Base-by-base conservation (phyloP, 148 eudicot genomes). In the Cornus kousa region DNA sequence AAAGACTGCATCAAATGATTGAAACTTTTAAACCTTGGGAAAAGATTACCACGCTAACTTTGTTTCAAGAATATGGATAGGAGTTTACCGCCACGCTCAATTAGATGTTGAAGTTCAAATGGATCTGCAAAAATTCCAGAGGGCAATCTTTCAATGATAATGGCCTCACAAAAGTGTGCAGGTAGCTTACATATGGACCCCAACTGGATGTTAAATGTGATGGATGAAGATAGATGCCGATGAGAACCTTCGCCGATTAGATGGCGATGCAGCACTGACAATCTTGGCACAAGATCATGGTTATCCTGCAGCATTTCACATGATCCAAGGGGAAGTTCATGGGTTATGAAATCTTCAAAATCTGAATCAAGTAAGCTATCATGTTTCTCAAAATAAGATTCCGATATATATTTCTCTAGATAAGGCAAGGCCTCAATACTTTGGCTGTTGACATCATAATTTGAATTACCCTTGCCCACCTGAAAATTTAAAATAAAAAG, bases 171-270 rank as follows among this genome's bases (percentile, higher is more conserved):
- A 11, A 37, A 75, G 33, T 81, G 86, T 65, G 68, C 71, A 55
- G 85, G 76, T 31, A 83, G 83, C 76, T 87, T 74, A 81, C 80
- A 69, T 55, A 23, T 23, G 22, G 78, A 71, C 67, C 84, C 85
- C 43, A 74, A 82, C n/a, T 75, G 84, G 79, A 87, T 39, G 68
- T 83, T 79, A 46, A 90, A 70, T 80, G 66, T 83, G 59, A 95
- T 74, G 39, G 89, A 80, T 71, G 92, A 82, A 79, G 84, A 84
- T 48, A 96, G 78, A 70, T 50, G 85, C 43, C 98, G 97, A 86
- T 96, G 99, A 70, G 97, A 89, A 65, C 99, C 97, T 84, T 96
- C 99, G 37, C 99, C 98, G 82, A 85, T 89, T 40, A 96, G 77
- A 77, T 39, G 74, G 24, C 90, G 88, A 33, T 81, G 85, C 80